Conservation (phyloP, 2,329 filamentous ascomycete genomes). For the Plectosphaerella sp. region DNA sequence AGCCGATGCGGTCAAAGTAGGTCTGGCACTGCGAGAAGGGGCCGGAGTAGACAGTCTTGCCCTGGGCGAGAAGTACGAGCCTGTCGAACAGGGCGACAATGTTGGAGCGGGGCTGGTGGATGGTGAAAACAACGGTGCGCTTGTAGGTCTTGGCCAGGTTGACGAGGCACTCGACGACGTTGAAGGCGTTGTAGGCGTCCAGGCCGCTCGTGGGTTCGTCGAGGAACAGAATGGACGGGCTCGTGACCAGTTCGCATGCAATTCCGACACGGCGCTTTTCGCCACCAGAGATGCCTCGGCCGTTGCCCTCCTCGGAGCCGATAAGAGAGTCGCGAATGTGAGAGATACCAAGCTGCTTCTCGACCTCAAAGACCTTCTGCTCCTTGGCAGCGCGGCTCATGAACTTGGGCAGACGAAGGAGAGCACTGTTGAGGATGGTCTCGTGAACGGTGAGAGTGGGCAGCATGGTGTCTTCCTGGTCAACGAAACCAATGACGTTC, state of each 20-base stretch:
- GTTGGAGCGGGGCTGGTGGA: conserved; percentile 96
- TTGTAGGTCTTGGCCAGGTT: conserved; percentile 95
- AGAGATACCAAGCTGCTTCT: conserved; percentile 90
- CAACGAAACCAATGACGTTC: conserved; percentile 91
- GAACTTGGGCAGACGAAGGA: conserved; percentile 84
- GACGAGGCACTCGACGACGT: conserved; percentile 93
- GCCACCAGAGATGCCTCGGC: conserved; percentile 92
- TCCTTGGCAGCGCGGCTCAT: conserved; percentile 89
- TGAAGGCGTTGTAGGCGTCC: conserved; percentile 96
- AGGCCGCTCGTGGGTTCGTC: conserved; percentile 96
- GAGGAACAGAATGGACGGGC: conserved; percentile 92
- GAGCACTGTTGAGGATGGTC: conserved; percentile 90
- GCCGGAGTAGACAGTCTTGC: conserved; percentile 88
- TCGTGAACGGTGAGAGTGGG: conserved; percentile 96
- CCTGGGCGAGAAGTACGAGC: conserved; percentile 84
- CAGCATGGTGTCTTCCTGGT: conserved; percentile 96
- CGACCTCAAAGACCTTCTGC: conserved; percentile 85
- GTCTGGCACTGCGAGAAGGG: conserved; percentile 82
- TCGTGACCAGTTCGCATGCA: conserved; percentile 95
- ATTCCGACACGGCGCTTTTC: conserved; percentile 96
- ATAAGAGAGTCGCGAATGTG: conserved; percentile 94
- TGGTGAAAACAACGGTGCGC: conserved; percentile 95
- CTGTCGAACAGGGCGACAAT: conserved; percentile 97
- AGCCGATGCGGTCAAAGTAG: conserved; percentile 91
- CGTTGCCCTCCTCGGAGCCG: conserved; percentile 90